A percentile compares a stretch with the other conserved stretches of the same genome.
phyloP scores from a whole-genome alignment of 257 asterid genomes.

The Solanum medicagineum region DNA sequence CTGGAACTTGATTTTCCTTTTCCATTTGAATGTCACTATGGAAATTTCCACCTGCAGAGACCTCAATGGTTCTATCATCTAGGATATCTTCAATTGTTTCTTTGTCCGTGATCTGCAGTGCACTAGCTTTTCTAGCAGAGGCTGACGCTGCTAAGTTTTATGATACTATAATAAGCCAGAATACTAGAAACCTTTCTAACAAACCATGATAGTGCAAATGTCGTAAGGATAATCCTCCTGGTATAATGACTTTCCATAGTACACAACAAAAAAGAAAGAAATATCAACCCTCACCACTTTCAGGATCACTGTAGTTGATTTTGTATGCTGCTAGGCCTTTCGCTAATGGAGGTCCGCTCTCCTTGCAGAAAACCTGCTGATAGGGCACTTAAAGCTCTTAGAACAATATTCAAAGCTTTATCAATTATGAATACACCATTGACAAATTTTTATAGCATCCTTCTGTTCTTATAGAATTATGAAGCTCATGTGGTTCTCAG shows the following conservation, averaged over 20 bases:
- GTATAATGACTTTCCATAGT: not conserved
- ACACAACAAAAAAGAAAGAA: not conserved
- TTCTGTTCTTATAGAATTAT: not conserved
- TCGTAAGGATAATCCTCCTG: not conserved
- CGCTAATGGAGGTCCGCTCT: conserved; percentile 16
- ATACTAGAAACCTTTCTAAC: not conserved
- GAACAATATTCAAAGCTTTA: conserved; percentile 1
- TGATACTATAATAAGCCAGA: not conserved
- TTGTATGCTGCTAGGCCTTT: conserved; percentile 14
- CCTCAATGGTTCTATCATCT: conserved; percentile 10
- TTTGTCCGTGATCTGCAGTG: conserved; percentile 11
- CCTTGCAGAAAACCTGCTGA: conserved; percentile 57
- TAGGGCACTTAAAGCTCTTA: not conserved
- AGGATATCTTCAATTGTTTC: conserved; percentile 10
- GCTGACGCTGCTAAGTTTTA: conserved; percentile 4
- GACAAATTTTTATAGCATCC: not conserved
- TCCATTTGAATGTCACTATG: conserved; percentile 7
- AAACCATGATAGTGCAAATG: not conserved
- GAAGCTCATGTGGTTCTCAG: not conserved
- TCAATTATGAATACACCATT: not conserved
- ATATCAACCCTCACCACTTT: conserved; percentile 19
- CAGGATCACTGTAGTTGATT: conserved; percentile 32
- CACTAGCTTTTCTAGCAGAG: conserved; percentile 13
- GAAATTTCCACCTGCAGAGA: conserved; percentile 10
- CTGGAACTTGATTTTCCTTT: conserved; percentile 14